Conservation (phyloP, 345 rosid genomes). For the Melaleuca alternifolia region DNA sequence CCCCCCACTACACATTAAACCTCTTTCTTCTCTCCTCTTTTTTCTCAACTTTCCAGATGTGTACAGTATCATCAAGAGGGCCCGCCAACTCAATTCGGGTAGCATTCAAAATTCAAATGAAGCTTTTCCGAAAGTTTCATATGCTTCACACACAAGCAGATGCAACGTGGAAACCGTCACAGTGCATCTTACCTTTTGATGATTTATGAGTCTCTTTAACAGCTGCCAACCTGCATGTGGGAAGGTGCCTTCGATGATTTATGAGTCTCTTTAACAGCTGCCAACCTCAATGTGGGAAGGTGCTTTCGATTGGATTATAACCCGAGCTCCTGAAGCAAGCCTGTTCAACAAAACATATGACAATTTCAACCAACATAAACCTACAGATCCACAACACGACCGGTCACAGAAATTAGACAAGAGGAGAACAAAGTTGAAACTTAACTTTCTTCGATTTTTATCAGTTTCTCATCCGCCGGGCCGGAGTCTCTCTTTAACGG, state of each 20-base stretch:
- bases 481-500: conserved; percentile 43
- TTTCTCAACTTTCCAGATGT: conserved; percentile 1
- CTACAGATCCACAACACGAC: not conserved
- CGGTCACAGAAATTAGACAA: not conserved
- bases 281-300: conserved; percentile 20
- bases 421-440: conserved; percentile 9
- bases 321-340: conserved; percentile 99
- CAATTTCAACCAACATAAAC: not conserved
- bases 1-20: not conserved
- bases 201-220: conserved; percentile 3
- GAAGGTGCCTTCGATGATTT: conserved; percentile 23
- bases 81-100: not conserved
- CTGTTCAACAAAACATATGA: conserved; percentile 29
- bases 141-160: not conserved
- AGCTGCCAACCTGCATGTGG: conserved; percentile 16
- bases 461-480: conserved; percentile 62
- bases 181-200: not conserved
- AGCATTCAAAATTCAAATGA: not conserved
- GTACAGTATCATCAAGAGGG: not conserved
- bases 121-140: not conserved
- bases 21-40: not conserved
- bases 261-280: conserved; percentile 12
- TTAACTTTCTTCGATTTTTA: conserved; percentile 91
- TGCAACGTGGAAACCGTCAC: not conserved
- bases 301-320: conserved; percentile 76